These are phyloP conservation scores for Agrostemma githago DNA, from an alignment of 148 eudicot genomes.

Conservation along the genomic window DNA sequence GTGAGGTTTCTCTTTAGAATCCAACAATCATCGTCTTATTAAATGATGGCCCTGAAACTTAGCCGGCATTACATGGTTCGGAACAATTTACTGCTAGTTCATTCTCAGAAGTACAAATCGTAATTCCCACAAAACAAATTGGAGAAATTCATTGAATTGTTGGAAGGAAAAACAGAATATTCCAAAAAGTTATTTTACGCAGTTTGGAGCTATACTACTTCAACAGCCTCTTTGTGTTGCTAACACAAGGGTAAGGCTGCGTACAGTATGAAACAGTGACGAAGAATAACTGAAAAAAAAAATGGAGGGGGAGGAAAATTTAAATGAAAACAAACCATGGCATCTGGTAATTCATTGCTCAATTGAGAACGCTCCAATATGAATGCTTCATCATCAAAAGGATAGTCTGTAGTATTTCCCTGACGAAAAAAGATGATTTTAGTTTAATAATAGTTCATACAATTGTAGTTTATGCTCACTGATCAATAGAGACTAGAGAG, in stretches of 20 bases:
- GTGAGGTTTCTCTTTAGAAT: neutral
- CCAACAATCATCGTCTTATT: neutral
- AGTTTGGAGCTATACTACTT: neutral
- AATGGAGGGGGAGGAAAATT: neutral
- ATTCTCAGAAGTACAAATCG: neutral
- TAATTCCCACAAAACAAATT: neutral
- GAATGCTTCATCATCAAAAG: slow-evolving; percentile 84
- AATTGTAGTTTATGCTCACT: neutral
- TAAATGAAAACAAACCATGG: slow-evolving; percentile 50
- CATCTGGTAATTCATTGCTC: slow-evolving; percentile 71
- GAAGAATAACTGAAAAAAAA: neutral
- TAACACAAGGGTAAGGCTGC: too few relatives aligned
- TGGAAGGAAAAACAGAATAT: neutral
- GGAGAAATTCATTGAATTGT: neutral
- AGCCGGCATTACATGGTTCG: neutral
- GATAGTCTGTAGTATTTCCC: slow-evolving; percentile 70
- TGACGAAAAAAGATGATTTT: slow-evolving; percentile 21
- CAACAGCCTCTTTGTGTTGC: too few relatives aligned
- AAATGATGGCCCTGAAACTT: neutral
- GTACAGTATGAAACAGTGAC: neutral
- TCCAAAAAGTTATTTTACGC: neutral
- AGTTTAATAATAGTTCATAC: too few relatives aligned
- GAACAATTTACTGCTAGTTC: neutral
- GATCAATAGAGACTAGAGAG: neutral
- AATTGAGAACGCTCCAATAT: slow-evolving; percentile 75